phyloP scores from a whole-genome alignment of 169 alveolate species.

The Theileria equi region DNA sequence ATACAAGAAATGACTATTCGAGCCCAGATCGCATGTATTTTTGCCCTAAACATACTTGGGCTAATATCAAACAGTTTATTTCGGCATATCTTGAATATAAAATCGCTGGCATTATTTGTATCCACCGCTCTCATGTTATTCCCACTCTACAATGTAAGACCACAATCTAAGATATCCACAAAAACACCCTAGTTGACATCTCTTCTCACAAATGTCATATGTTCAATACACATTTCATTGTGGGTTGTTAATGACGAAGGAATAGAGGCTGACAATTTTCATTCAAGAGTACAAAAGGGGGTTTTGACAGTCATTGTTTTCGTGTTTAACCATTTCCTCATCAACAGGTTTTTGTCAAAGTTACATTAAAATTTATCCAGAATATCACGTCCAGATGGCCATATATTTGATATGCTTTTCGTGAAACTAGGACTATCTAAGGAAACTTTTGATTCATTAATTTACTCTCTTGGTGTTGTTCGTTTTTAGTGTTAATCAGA shows the following conservation, averaged over 20 bases:
- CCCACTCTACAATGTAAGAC: conserved; percentile 20
- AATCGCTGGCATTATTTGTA: neutral
- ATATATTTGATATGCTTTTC: conserved; percentile 24
- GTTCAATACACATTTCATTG: conserved; percentile 2
- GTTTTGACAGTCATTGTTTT: conserved; percentile 6
- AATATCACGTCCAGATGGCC: conserved; percentile 29
- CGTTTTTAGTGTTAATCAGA: neutral
- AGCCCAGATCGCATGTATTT: conserved; percentile 4
- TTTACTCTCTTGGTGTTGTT: conserved; percentile 45
- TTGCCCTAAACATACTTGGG: conserved; percentile 7
- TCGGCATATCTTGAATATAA: neutral
- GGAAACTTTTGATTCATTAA: conserved; percentile 36
- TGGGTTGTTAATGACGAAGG: neutral
- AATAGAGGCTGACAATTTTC: neutral
- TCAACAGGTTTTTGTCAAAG: neutral
- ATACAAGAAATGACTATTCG: neutral
- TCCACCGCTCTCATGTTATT: conserved; percentile 15
- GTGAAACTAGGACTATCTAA: conserved; percentile 20
- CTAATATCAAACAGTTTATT: neutral
- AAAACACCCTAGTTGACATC: neutral
- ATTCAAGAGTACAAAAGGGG: neutral
- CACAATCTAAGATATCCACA: neutral
- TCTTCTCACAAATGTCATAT: neutral
- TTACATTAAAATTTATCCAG: neutral
- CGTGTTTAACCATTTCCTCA: neutral